Percentiles rank a stretch among this genome's conserved stretches.
Conservation (phyloP, 2,329 filamentous ascomycete species). For the Stachybotrys elegans region DNA sequence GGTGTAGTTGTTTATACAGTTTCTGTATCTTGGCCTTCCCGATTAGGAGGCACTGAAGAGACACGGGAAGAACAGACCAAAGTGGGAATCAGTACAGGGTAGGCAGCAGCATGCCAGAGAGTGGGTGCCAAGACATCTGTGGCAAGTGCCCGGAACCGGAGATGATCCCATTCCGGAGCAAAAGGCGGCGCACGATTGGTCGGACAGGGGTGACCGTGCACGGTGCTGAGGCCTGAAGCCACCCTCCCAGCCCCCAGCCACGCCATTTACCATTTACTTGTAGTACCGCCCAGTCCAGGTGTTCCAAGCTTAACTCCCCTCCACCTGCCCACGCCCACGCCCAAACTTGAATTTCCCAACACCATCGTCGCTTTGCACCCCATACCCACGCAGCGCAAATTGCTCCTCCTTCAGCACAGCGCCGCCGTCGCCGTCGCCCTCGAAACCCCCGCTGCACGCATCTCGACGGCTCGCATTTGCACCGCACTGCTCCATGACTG, state of each 20-base stretch:
- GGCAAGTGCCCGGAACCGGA: background rate
- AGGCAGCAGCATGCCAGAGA: too few relatives aligned
- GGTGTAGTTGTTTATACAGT: too few relatives aligned
- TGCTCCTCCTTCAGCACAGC: constrained; percentile 16
- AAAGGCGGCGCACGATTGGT: background rate
- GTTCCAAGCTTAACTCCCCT: constrained; percentile 19
- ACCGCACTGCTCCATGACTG: constrained; percentile 22
- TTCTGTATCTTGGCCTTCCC: too few relatives aligned
- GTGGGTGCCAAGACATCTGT: background rate
- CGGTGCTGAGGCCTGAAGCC: constrained; percentile 1
- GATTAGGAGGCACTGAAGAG: too few relatives aligned
- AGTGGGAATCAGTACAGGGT: background rate
- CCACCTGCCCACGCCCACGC: too few relatives aligned
- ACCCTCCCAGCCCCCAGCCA: constrained; percentile 28
- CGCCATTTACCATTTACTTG: constrained; percentile 27
- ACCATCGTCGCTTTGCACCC: too few relatives aligned
- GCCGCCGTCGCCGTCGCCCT: constrained; percentile 10
- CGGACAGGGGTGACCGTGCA: background rate
- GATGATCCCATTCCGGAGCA: background rate
- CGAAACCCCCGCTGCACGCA: background rate
- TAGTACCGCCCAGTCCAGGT: too few relatives aligned
- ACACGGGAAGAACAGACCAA: background rate
- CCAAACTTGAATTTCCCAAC: constrained; percentile 15
- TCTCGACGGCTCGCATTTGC: background rate
- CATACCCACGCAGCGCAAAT: constrained; percentile 18